phyloP scores from a whole-genome alignment of 169 alveolate genomes.

The Cryptosporidium muris region DNA sequence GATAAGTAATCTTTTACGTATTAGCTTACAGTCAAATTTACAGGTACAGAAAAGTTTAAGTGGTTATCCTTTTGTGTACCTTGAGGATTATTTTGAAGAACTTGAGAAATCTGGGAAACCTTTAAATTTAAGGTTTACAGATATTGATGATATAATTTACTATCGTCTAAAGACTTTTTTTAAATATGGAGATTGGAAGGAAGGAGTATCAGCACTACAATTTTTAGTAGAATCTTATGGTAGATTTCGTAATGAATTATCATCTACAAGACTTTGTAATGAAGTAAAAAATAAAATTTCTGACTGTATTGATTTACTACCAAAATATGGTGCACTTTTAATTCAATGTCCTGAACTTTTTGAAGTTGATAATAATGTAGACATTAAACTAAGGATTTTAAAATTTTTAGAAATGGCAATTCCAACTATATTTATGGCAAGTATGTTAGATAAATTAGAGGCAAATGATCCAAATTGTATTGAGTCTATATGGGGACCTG shows the following conservation, averaged over 20 bases:
- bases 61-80: not conserved
- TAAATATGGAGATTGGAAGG: not conserved
- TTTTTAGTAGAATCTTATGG: constrained; percentile 34
- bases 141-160: constrained; percentile 34
- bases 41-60: not conserved
- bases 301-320: not conserved
- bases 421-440: constrained; percentile 18
- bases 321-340: constrained; percentile 58
- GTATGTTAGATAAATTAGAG: constrained; percentile 24
- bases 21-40: not conserved
- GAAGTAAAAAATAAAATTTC: constrained; percentile 21
- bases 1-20: constrained; percentile 24
- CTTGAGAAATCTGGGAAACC: not conserved
- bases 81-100: constrained; percentile 19
- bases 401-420: constrained; percentile 23
- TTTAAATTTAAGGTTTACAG: constrained; percentile 7
- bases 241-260: constrained; percentile 31
- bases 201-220: constrained; percentile 19
- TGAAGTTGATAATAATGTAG: not conserved
- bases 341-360: constrained; percentile 68
- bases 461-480: constrained; percentile 16
- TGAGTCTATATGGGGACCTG: not conserved
- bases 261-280: not conserved
- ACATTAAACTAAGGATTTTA: constrained; percentile 14
- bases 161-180: constrained; percentile 28